phyloP scores from a whole-genome alignment of 1,284 basidiomycete species.

The Irpex rosettiformis region DNA sequence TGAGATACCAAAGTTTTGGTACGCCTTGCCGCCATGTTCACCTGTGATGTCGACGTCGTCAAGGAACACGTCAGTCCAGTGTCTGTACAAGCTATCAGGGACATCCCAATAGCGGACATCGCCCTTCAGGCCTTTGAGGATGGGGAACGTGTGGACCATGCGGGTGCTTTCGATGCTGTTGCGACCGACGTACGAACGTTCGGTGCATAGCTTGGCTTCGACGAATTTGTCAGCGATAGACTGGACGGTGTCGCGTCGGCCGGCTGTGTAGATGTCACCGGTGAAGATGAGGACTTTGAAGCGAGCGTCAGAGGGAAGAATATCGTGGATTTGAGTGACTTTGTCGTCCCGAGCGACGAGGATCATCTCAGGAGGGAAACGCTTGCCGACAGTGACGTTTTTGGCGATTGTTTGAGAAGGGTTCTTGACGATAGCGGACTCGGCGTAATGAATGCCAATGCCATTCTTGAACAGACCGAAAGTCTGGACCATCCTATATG shows the following conservation, averaged over 20 bases:
- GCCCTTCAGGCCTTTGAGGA: not conserved
- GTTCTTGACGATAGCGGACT: constrained; percentile 47
- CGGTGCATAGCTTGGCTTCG: not conserved
- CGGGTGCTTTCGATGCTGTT: not conserved
- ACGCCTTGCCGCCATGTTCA: not conserved
- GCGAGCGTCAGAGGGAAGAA: not conserved
- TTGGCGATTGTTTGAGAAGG: constrained; percentile 43
- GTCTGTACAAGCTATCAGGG: not conserved
- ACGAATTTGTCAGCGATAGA: not conserved
- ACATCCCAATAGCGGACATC: not conserved
- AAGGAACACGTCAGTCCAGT: not conserved
- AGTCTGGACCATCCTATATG: constrained; percentile 49
- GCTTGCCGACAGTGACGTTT: constrained; percentile 53
- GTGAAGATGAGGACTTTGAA: constrained; percentile 1
- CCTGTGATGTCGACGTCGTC: constrained; percentile 2
- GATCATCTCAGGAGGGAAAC: constrained; percentile 36
- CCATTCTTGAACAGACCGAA: constrained; percentile 62
- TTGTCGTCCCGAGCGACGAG: constrained; percentile 1
- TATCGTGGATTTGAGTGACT: constrained; percentile 1
- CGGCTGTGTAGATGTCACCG: constrained; percentile 29
- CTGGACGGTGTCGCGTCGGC: constrained; percentile 35
- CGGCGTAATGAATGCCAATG: constrained; percentile 59
- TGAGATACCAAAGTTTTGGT: constrained; percentile 3
- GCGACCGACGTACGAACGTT: not conserved
- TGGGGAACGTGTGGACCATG: not conserved